A percentile compares a stretch with the other conserved stretches of the same genome.
Conservation (phyloP, 176 grass and related monocot genomes). For the Cenchrus purpureus region DNA sequence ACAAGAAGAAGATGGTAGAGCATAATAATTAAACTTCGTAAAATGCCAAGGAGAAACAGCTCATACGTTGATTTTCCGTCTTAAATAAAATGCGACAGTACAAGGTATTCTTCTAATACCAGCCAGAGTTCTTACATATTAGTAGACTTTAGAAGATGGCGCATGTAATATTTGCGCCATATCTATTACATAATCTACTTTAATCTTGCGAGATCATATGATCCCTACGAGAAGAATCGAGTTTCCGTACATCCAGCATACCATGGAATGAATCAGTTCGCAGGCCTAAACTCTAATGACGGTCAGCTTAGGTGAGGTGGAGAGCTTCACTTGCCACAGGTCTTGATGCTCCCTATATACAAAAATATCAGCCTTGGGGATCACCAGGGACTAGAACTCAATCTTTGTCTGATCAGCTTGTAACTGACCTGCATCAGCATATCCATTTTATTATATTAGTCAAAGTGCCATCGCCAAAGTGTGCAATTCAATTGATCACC, state of each 20-base stretch:
- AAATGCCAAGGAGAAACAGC: slow-evolving; percentile 13
- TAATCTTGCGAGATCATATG: slow-evolving; percentile 18
- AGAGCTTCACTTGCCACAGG: slow-evolving; percentile 45
- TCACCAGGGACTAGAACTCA: slow-evolving; percentile 42
- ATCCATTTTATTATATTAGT: neutral
- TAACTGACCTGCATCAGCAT: slow-evolving; percentile 33
- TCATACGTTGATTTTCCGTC: slow-evolving; percentile 29
- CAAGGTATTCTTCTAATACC: slow-evolving; percentile 30
- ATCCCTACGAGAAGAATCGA: slow-evolving; percentile 48
- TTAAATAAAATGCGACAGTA: slow-evolving; percentile 23
- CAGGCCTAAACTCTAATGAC: slow-evolving; percentile 31
- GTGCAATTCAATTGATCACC: slow-evolving; percentile 11
- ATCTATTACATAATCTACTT: slow-evolving; percentile 49
- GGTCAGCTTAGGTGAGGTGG: slow-evolving; percentile 37
- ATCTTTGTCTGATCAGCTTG: slow-evolving; percentile 42
- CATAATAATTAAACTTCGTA: neutral
- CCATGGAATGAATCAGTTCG: slow-evolving; percentile 46
- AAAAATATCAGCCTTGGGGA: slow-evolving; percentile 44
- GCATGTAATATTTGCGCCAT: slow-evolving; percentile 67
- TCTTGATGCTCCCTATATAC: slow-evolving; percentile 48
- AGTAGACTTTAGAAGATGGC: slow-evolving; percentile 37
- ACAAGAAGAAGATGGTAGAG: neutral
- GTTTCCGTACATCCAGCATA: slow-evolving; percentile 36
- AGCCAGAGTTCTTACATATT: slow-evolving; percentile 29
- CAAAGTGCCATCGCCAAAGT: neutral